Percentiles rank a stretch among this genome's conserved stretches.
Evolutionary conservation across 2,329 filamentous ascomycete genomes (phyloP).

Genomic region (Ploettnerulaceae sp.): DNA sequence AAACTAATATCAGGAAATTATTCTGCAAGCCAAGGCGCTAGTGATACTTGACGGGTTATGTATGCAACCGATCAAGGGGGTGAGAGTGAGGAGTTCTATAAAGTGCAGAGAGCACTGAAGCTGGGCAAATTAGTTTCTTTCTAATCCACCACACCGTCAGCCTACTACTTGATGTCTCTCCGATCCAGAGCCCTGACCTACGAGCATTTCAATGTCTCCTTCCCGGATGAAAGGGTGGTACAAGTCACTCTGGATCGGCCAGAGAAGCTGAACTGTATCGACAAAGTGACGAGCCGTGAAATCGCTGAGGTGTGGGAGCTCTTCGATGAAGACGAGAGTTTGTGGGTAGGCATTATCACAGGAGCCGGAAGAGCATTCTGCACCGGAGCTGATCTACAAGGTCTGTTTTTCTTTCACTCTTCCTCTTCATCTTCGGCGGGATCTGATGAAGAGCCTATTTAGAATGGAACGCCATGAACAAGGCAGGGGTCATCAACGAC

Average conservation of each 20-base stretch:
- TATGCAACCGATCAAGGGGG: too few relatives aligned
- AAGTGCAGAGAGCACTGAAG: too few relatives aligned
- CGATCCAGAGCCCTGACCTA: constrained; percentile 10
- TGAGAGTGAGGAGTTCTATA: too few relatives aligned
- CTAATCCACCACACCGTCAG: neutral
- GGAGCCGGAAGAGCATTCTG: constrained; percentile 62
- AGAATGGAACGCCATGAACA: constrained; percentile 52
- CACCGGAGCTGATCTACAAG: constrained; percentile 60
- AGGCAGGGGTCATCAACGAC: constrained; percentile 4
- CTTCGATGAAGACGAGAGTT: constrained; percentile 12
- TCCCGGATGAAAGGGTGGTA: constrained; percentile 49
- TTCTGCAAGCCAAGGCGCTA: too few relatives aligned
- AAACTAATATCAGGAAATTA: too few relatives aligned
- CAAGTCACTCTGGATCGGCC: constrained; percentile 58
- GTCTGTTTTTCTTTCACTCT: constrained; percentile 1
- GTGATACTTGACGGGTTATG: too few relatives aligned
- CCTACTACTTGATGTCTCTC: constrained; percentile 7
- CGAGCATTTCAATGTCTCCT: constrained; percentile 37
- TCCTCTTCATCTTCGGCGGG: neutral
- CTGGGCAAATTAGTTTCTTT: too few relatives aligned
- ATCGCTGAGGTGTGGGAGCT: constrained; percentile 5
- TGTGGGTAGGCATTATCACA: constrained; percentile 59
- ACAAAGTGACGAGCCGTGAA: constrained; percentile 36
- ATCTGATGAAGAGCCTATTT: neutral
- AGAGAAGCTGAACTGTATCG: constrained; percentile 52